Evolutionary conservation across 805 yeast species (phyloP), one percentile per base, ranked within the genome.

Genomic region (Starmerella asiatica): DNA sequence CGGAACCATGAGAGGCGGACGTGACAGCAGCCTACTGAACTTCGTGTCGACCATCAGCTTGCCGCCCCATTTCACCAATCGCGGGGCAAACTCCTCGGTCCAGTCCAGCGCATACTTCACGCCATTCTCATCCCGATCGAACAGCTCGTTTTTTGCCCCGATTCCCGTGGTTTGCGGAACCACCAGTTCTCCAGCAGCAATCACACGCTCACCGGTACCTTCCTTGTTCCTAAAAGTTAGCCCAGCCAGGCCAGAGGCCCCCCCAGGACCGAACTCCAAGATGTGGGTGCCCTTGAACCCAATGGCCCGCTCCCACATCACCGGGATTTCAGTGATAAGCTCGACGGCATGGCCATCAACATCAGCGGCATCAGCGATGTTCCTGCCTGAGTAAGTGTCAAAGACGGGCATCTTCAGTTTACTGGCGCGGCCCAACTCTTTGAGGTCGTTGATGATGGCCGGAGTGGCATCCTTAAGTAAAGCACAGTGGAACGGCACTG

Each of bases 251-350:
- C 98, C 99, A 33, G 96, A 82, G 29, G 83, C 76, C 53, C 97
- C 97, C 64, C 99, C 98, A 46, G 98, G 99, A 59, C 99, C 99
- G 54, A 91, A 91, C 65, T 91, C 99, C 47, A 91, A 62, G 54
- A 91, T 73, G 60, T 91, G 98, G 34, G 96, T 81, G 35, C 71
- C 60, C 18, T 43, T 38, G 60, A 82, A 83, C 49, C 73, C 59
- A 28, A 96, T 86, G 23, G 97, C 93, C 21, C 52, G 50, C 66
- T 91, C 97, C 99, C 99, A 91, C 64, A 82, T 71, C 49, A 91
- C 99, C 32, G 94, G 84, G 56, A 83, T 71, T 56, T 76, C 76
- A 38, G 91, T 83, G 61, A 91, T 86, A 55, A 86, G 79, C 59
- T 75, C 75, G 45, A 80, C 77, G 43, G 83, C 68, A 62, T 95